phyloP scores from a whole-genome alignment of 2,329 filamentous ascomycete species.

The Anisogramma anomala region DNA sequence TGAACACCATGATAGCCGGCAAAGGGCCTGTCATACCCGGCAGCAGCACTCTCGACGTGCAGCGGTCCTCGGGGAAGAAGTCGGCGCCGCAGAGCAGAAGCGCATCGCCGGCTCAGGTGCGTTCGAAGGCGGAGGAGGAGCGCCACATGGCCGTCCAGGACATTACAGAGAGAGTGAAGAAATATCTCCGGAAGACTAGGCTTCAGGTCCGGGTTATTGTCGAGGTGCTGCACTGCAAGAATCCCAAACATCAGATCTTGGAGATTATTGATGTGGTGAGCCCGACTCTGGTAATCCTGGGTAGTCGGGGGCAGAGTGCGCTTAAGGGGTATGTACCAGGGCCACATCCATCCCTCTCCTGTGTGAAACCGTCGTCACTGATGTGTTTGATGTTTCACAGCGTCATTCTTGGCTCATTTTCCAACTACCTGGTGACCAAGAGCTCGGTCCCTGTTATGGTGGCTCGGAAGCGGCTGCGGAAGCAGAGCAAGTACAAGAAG shows the following conservation, averaged over 20 bases:
- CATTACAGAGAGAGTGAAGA: constrained; percentile 76
- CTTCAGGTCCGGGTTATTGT: constrained; percentile 88
- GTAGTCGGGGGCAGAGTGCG: constrained; percentile 80
- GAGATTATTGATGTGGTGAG: constrained; percentile 92
- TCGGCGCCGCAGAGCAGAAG: background rate
- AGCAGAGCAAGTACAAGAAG: constrained; percentile 72
- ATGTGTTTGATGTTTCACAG: constrained; percentile 39
- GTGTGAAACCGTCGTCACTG: constrained; percentile 21
- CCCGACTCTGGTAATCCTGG: constrained; percentile 85
- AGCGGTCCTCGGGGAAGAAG: constrained; percentile 6
- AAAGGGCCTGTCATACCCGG: constrained; percentile 23
- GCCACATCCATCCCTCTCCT: no score
- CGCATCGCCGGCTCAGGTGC: background rate
- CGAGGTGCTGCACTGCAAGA: constrained; percentile 97
- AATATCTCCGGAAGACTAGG: constrained; percentile 76
- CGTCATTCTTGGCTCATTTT: constrained; percentile 90
- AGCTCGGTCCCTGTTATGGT: constrained; percentile 98
- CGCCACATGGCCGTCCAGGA: constrained; percentile 68
- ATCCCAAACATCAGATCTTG: constrained; percentile 86
- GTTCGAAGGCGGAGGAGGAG: constrained; percentile 57
- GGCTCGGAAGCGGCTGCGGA: constrained; percentile 76
- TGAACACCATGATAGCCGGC: constrained; percentile 48
- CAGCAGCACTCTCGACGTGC: constrained; percentile 22
- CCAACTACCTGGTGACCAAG: constrained; percentile 94
- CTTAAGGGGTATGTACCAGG: constrained; percentile 94